Percentiles rank a stretch among this genome's conserved stretches.
phyloP scores from a whole-genome alignment of 2,329 filamentous ascomycete genomes.

The Aspergillus costaricaensis region DNA sequence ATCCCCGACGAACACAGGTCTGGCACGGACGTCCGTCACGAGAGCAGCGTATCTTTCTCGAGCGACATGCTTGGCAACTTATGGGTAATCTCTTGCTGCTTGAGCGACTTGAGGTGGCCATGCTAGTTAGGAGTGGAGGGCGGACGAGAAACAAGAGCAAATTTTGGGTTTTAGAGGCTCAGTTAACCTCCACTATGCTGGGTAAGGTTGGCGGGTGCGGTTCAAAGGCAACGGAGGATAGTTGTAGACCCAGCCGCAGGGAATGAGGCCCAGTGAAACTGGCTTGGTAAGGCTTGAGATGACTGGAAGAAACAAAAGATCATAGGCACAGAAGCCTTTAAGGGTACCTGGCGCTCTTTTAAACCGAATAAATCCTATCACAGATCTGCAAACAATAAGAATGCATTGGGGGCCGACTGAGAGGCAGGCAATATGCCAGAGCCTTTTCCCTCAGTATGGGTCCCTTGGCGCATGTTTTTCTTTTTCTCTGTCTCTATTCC shows the following conservation, averaged over 20 bases:
- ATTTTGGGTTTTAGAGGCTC: not conserved
- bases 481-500: not conserved
- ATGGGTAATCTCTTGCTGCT: constrained; percentile 41
- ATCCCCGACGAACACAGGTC: constrained; percentile 42
- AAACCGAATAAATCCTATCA: not conserved
- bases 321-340: not conserved
- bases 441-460: not conserved
- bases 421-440: not conserved
- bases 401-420: not conserved
- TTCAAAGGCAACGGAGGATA: not conserved
- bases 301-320: not conserved
- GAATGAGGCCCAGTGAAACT: too few species aligned
- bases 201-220: not conserved
- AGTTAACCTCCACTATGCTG: not conserved
- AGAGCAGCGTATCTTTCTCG: constrained; percentile 43
- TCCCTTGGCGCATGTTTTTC: not conserved
- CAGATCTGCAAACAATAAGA: not conserved
- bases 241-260: not conserved
- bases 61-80: constrained; percentile 45
- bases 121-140: not conserved
- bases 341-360: not conserved
- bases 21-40: constrained; percentile 43
- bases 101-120: constrained; percentile 31
- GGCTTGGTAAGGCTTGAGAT: not conserved
- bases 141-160: not conserved